These are phyloP conservation scores for Ceratocystis alfenasii DNA, from an alignment of 2,329 filamentous ascomycete genomes.

Conservation along the genomic window DNA sequence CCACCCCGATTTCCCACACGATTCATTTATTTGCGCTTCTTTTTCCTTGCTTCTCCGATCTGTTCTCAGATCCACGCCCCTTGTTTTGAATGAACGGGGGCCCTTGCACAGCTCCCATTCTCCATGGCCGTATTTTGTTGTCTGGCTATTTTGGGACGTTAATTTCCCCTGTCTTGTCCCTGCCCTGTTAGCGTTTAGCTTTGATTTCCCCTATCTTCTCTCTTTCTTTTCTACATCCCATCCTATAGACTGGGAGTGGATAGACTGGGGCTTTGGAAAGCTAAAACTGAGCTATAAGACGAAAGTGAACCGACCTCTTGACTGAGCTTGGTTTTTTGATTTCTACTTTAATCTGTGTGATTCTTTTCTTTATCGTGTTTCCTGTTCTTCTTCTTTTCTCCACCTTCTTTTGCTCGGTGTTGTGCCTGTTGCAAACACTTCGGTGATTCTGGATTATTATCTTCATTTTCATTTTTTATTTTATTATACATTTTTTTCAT, in stretches of 20 bases:
- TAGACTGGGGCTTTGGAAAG: not conserved
- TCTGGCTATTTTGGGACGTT: constrained; percentile 10
- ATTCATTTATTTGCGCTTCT: not conserved
- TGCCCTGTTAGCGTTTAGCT: constrained; percentile 3
- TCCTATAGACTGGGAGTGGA: not conserved
- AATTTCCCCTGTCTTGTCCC: constrained; percentile 11
- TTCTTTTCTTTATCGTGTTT: constrained; percentile 4
- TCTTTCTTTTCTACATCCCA: not conserved
- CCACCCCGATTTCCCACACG: not conserved
- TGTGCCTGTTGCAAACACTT: not conserved
- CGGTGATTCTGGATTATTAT: not conserved
- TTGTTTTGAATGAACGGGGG: constrained; percentile 10
- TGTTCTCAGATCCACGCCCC: constrained; percentile 10
- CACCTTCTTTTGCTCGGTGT: not conserved
- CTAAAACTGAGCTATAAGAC: constrained; percentile 12
- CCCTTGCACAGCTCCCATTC: constrained; percentile 9
- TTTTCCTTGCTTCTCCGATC: not conserved
- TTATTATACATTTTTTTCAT: not conserved
- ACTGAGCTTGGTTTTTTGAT: not conserved
- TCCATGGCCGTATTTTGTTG: not conserved
- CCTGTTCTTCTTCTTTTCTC: not conserved
- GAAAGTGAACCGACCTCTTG: constrained; percentile 9
- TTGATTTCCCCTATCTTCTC: not conserved
- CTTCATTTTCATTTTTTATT: not conserved
- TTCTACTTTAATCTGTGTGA: not conserved